Evolutionary conservation across 1,284 basidiomycete species (phyloP), one percentile per base, ranked within the genome.

Genomic region (Ustilago esculenta): DNA sequence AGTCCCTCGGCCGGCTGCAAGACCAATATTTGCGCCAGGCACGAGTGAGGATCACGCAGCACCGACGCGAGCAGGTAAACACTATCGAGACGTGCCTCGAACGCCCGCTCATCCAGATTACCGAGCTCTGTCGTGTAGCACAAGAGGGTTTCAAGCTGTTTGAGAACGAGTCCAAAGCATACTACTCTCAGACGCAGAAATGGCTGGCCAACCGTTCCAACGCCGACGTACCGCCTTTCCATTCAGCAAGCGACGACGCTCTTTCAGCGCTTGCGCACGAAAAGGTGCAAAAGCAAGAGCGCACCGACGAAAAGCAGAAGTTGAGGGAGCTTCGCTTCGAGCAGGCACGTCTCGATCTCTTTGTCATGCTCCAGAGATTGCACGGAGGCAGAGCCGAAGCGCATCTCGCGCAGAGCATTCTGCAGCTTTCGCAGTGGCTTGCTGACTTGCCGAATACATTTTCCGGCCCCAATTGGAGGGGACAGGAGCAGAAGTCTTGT

Each of bases 141-240:
- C 57, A 54, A 29, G 70, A 75, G 14, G 39, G 57, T 10, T 57
- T 66, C 43, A 75, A 76, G 45, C 18, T 30, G 0, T 77, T 78
- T 21, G 70, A 76, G 6, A 49, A 45, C 17, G 69, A 77, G 46
- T 73, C 69, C 37, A 78, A 76, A 46, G 7, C 55, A 1, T 80
- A 75, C 44, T 77, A 80, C 39, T 61, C 68, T 10, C 53, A 57
- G n/a, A 77, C 74, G 9, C 76, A 77, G 27, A 77, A 75, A 36
- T 77, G 76, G 76, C 59, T 77, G 14, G 56, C 72, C 36, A 70
- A 48, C 33, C 58, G 59, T 25, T 39, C 51, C 7, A 41, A 27
- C 18, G 30, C 32, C 9, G 44, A 47, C n/a, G 30, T 37, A 4
- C 5, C 44, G 44, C 23, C 33, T 9, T 20, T 27, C 18, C 12